Conservation (phyloP, 805 yeast species). For the Vanderwaltozyma polyspora region DNA sequence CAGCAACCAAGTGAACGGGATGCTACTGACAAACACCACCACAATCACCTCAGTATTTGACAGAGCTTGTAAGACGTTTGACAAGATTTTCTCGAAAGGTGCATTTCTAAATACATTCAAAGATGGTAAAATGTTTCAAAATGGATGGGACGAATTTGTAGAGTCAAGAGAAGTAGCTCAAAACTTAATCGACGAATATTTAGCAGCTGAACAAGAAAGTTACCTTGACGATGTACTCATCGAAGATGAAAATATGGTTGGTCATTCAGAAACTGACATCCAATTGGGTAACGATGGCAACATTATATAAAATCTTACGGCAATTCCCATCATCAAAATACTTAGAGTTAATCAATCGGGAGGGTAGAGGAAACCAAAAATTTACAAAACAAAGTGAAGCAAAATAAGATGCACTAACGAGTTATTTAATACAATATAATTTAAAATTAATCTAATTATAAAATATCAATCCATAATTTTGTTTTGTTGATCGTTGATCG, state of each 20-base stretch:
- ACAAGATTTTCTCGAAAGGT: slow-evolving; percentile 60
- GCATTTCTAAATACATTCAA: slow-evolving; percentile 78
- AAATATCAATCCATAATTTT: too few relatives aligned
- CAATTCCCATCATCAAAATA: too few relatives aligned
- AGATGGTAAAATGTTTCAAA: slow-evolving; percentile 31
- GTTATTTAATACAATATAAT: too few relatives aligned
- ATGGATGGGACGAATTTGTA: slow-evolving; percentile 55
- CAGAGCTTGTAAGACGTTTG: slow-evolving; percentile 65
- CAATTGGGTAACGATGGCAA: slow-evolving; percentile 24
- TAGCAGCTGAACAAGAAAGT: slow-evolving; percentile 48
- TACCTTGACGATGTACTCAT: slow-evolving; percentile 29
- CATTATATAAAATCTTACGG: slow-evolving; percentile 13
- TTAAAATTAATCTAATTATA: too few relatives aligned
- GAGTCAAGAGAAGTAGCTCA: slow-evolving; percentile 67
- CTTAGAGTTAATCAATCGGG: too few relatives aligned
- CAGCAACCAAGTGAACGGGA: slow-evolving; percentile 53
- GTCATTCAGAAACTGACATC: slow-evolving; percentile 12
- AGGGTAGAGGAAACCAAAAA: too few relatives aligned
- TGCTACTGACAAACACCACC: slow-evolving; percentile 76
- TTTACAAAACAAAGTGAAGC: too few relatives aligned
- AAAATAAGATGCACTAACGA: too few relatives aligned
- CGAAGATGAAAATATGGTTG: slow-evolving; percentile 29
- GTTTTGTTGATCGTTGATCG: too few relatives aligned
- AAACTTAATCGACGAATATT: slow-evolving; percentile 67
- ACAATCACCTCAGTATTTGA: slow-evolving; percentile 57